A percentile compares a stretch with the other conserved stretches of the same genome.
Evolutionary conservation across 2,329 filamentous ascomycete species (phyloP).

Genomic region (Alternaria metachromatica): DNA sequence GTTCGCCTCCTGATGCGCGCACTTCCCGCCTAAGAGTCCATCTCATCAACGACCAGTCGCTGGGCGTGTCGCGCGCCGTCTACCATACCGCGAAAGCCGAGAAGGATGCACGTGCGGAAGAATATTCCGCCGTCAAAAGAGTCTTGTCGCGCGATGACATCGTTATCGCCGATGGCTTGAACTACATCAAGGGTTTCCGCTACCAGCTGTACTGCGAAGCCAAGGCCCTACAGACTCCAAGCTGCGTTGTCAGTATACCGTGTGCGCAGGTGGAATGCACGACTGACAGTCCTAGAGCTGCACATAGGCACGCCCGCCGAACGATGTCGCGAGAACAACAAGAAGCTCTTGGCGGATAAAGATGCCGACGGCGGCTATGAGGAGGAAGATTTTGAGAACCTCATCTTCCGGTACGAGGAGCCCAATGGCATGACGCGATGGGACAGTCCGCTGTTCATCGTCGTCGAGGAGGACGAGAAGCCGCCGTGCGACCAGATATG

Average conservation of each 20-base stretch:
- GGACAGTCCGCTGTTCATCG: slow-evolving; percentile 82
- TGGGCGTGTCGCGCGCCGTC: slow-evolving; percentile 72
- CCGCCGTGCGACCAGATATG: slow-evolving; percentile 74
- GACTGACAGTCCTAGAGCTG: slow-evolving; percentile 55
- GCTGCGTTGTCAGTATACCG: slow-evolving; percentile 67
- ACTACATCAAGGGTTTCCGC: slow-evolving; percentile 90
- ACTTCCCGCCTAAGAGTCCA: slow-evolving; percentile 68
- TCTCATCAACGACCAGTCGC: slow-evolving; percentile 74
- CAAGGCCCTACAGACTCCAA: slow-evolving; percentile 77
- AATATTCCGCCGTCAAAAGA: slow-evolving; percentile 81
- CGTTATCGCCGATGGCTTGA: slow-evolving; percentile 79
- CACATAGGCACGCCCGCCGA: slow-evolving; percentile 65
- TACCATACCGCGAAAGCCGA: slow-evolving; percentile 81
- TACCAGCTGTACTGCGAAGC: slow-evolving; percentile 88
- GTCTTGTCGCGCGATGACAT: slow-evolving; percentile 74
- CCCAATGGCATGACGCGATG: slow-evolving; percentile 84
- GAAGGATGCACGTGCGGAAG: slow-evolving; percentile 79
- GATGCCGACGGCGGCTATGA: slow-evolving; percentile 57
- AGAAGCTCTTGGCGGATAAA: slow-evolving; percentile 55
- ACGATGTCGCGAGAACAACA: slow-evolving; percentile 67
- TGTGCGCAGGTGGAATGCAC: background rate
- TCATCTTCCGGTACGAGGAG: slow-evolving; percentile 84
- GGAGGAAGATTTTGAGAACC: slow-evolving; percentile 74
- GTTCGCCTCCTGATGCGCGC: slow-evolving; percentile 51
- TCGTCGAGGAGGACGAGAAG: slow-evolving; percentile 76